Percentiles rank a stretch among this genome's conserved stretches.
phyloP scores from a whole-genome alignment of 345 rosid species.

The Populus pruinosa region DNA sequence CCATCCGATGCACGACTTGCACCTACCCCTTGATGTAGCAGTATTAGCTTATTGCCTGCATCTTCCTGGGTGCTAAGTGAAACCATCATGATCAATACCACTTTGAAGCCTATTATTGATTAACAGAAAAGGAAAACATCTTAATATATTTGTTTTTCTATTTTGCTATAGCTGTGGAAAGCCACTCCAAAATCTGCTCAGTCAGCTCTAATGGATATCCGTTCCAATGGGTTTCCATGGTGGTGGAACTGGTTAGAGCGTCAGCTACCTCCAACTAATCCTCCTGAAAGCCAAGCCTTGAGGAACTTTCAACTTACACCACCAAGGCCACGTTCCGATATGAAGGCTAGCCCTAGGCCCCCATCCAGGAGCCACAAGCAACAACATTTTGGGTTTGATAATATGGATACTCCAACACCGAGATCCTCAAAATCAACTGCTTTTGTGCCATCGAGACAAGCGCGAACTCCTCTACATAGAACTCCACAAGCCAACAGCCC shows the following conservation, averaged over 20 bases:
- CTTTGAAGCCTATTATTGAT: neutral
- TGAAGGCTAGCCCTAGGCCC: constrained; percentile 54
- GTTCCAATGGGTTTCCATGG: constrained; percentile 69
- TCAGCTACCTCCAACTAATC: constrained; percentile 47
- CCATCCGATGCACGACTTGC: neutral
- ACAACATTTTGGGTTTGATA: constrained; percentile 42
- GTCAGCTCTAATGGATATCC: constrained; percentile 36
- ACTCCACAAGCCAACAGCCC: constrained; percentile 36
- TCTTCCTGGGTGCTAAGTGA: neutral
- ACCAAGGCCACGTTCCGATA: constrained; percentile 43
- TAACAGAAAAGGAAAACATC: neutral
- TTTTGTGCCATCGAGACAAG: constrained; percentile 36
- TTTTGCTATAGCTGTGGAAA: constrained; percentile 50
- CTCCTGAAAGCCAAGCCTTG: constrained; percentile 39
- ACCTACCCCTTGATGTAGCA: neutral
- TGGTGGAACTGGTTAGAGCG: constrained; percentile 97
- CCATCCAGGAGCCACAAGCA: constrained; percentile 44
- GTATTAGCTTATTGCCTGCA: neutral
- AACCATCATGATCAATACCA: neutral
- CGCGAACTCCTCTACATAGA: constrained; percentile 47
- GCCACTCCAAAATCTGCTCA: constrained; percentile 51
- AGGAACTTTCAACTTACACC: constrained; percentile 53
- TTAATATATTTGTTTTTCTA: neutral
- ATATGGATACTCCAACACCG: constrained; percentile 65
- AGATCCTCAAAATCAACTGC: constrained; percentile 68